A percentile compares a stretch with the other conserved stretches of the same genome.
phyloP scores from a whole-genome alignment of 495 filamentous ascomycete species.

The Friedmanniomyces simplex region DNA sequence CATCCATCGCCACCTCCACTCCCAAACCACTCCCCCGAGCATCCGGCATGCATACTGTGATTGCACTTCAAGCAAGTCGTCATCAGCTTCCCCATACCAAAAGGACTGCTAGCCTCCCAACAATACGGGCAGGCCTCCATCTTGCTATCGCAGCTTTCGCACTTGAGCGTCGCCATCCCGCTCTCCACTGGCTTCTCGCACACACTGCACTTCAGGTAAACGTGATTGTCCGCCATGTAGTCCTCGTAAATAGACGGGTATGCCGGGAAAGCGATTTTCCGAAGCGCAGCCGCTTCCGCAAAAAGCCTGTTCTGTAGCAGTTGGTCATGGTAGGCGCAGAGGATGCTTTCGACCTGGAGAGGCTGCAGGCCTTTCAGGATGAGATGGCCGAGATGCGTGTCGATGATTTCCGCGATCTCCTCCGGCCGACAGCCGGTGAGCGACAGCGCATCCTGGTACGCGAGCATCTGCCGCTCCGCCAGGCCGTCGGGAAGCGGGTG shows the following conservation, averaged over 20 bases:
- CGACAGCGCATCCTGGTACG: slow-evolving; percentile 20
- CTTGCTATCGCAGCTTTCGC: slow-evolving; percentile 24
- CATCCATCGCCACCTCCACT: slow-evolving; percentile 23
- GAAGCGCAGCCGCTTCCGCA: slow-evolving; percentile 27
- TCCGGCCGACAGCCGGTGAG: slow-evolving; percentile 17
- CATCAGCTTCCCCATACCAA: slow-evolving; percentile 24
- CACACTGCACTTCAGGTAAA: slow-evolving; percentile 25
- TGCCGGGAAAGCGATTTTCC: slow-evolving; percentile 28
- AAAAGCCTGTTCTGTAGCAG: slow-evolving; percentile 23
- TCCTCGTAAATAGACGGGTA: slow-evolving; percentile 33
- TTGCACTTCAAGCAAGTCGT: slow-evolving; percentile 30
- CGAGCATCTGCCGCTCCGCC: slow-evolving; percentile 8
- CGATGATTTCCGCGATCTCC: slow-evolving; percentile 19
- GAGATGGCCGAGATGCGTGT: slow-evolving; percentile 18
- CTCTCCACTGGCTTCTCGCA: slow-evolving; percentile 30
- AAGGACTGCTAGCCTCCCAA: slow-evolving; percentile 25
- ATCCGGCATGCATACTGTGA: slow-evolving; percentile 29
- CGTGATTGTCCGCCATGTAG: slow-evolving; percentile 24
- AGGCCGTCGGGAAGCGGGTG: slow-evolving; percentile 10
- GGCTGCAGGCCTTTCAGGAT: slow-evolving; percentile 27
- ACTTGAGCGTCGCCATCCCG: slow-evolving; percentile 22
- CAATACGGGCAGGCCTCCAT: slow-evolving; percentile 32
- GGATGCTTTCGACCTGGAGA: slow-evolving; percentile 30
- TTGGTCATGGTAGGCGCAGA: slow-evolving; percentile 34
- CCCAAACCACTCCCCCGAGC: slow-evolving; percentile 27